A percentile compares a stretch with the other conserved stretches of the same genome.
These are phyloP conservation scores for Apophysomyces ossiformis DNA, from an alignment of 371 early-diverging fungal species.

Conservation along the genomic window DNA sequence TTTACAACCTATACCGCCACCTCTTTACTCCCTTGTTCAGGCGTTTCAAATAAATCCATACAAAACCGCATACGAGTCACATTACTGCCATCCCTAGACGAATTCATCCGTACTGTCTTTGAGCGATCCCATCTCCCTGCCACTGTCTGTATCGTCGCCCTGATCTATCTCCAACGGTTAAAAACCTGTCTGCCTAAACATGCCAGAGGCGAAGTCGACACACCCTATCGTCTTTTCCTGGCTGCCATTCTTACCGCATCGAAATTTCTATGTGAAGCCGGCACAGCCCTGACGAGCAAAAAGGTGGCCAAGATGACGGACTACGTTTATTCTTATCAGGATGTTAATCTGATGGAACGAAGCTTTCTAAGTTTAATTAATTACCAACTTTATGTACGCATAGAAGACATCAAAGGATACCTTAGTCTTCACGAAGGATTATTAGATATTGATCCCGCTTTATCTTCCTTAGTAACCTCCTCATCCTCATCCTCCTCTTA, in stretches of 20 bases:
- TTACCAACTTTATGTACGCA: conserved; percentile 17
- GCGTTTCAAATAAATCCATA: conserved; percentile 13
- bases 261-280: conserved; percentile 54
- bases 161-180: conserved; percentile 65
- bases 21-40: conserved; percentile 45
- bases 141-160: conserved; percentile 45
- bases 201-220: conserved; percentile 62
- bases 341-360: conserved; percentile 42
- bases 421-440: conserved; percentile 14
- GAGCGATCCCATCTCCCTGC: conserved; percentile 13
- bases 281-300: conserved; percentile 45
- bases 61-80: conserved; percentile 2
- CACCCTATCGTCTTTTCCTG: conserved; percentile 64
- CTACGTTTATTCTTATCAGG: conserved; percentile 51
- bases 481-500: too few relatives aligned
- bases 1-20: conserved; percentile 54
- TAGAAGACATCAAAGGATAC: conserved; percentile 18
- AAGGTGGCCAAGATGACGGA: conserved; percentile 52
- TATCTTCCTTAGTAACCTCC: background rate
- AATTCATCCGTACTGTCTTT: conserved; percentile 16
- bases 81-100: conserved; percentile 12
- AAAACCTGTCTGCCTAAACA: conserved; percentile 48
- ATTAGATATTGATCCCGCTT: conserved; percentile 16
- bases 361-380: conserved; percentile 20
- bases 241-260: conserved; percentile 62